Conservation (phyloP, 2,329 filamentous ascomycete species). For the Calonectria multiphialidica region DNA sequence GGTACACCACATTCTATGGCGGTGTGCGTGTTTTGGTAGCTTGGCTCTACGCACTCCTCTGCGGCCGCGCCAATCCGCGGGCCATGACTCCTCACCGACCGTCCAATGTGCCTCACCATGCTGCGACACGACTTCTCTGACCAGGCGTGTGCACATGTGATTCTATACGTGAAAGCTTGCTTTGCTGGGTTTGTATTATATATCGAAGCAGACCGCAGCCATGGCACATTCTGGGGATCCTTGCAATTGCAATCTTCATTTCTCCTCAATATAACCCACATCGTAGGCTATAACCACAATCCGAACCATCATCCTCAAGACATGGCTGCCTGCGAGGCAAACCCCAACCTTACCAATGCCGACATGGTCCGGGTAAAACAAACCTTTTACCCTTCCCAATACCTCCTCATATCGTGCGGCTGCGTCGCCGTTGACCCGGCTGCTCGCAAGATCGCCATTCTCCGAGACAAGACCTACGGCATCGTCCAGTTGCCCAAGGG, state of each 20-base stretch:
- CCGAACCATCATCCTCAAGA: background rate
- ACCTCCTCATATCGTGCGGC: constrained; percentile 60
- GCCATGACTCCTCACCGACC: background rate
- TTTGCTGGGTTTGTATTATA: background rate
- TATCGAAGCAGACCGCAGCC: too few relatives aligned
- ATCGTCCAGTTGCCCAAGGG: constrained; percentile 63
- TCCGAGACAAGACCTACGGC: constrained; percentile 56
- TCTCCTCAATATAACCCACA: background rate
- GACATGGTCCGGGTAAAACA: constrained; percentile 6
- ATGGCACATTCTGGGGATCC: too few relatives aligned
- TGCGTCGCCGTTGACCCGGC: constrained; percentile 57
- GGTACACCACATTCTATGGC: background rate
- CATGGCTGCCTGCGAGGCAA: constrained; percentile 19
- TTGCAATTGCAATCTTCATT: too few relatives aligned
- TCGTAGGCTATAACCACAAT: too few relatives aligned
- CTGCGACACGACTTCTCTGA: background rate
- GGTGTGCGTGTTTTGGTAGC: background rate
- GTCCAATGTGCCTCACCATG: background rate
- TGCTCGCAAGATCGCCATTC: constrained; percentile 52
- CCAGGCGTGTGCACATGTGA: background rate
- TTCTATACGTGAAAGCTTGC: background rate
- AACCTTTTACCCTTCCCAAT: constrained; percentile 54
- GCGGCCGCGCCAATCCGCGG: background rate
- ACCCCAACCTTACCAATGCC: background rate
- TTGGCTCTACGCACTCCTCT: background rate